Evolutionary conservation across 768 basidiomycete species (phyloP).

Genomic region (Chalciporus piperatus): DNA sequence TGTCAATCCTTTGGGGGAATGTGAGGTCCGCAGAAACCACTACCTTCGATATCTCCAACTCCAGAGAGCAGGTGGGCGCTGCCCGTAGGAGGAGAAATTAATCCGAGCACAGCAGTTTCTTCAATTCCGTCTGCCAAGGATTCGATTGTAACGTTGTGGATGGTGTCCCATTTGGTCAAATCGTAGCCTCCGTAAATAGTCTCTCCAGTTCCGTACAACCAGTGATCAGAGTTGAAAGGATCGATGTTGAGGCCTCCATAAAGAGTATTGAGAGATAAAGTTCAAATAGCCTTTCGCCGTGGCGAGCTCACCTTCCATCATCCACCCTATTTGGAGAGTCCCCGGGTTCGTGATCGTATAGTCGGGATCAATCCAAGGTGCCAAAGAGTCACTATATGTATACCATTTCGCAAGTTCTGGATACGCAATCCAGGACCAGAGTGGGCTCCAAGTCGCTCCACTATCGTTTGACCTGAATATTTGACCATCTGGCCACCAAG

Average conservation of each 20-base stretch:
- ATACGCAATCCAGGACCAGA: conserved; percentile 55
- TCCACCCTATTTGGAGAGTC: conserved; percentile 60
- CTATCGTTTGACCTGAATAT: conserved; percentile 60
- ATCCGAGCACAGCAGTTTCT: conserved; percentile 53
- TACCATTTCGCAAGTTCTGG: conserved; percentile 47
- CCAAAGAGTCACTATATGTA: conserved; percentile 50
- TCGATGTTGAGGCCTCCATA: conserved; percentile 51
- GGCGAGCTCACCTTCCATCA: conserved; percentile 55
- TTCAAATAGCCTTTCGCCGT: neutral
- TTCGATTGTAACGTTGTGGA: conserved; percentile 54
- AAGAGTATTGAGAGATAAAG: neutral
- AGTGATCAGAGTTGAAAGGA: conserved; percentile 67
- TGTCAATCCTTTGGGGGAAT: neutral
- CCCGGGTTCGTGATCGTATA: conserved; percentile 43
- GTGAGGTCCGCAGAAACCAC: neutral
- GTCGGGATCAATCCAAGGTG: conserved; percentile 59
- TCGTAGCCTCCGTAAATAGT: conserved; percentile 63
- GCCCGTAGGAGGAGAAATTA: conserved; percentile 63
- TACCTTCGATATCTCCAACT: conserved; percentile 43
- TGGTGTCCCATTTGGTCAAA: conserved; percentile 55
- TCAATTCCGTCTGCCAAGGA: conserved; percentile 65
- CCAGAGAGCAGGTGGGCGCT: conserved; percentile 50
- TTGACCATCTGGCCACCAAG: conserved; percentile 60
- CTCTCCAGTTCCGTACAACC: conserved; percentile 68
- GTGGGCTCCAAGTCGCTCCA: conserved; percentile 54